Conservation (phyloP, 345 rosid genomes). For the Syzygium grande region DNA sequence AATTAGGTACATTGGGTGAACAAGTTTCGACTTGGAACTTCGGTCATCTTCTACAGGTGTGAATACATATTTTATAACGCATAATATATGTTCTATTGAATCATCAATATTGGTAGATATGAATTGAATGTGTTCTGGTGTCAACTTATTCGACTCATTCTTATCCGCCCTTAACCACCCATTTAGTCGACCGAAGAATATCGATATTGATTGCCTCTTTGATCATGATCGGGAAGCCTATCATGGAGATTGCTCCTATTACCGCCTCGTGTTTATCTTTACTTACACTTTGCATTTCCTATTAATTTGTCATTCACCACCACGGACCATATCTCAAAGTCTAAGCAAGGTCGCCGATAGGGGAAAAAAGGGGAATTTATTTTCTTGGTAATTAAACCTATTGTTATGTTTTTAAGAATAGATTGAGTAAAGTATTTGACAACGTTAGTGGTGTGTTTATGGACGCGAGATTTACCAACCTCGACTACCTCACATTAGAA, state of each 20-base stretch:
- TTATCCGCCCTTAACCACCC: background rate
- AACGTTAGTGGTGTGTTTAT: background rate
- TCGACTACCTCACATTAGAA: background rate
- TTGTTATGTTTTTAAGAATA: background rate
- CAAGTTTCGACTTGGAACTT: background rate
- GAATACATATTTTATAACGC: background rate
- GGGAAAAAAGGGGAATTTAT: background rate
- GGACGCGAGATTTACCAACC: background rate
- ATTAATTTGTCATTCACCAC: background rate
- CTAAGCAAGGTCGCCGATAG: background rate
- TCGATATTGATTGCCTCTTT: background rate
- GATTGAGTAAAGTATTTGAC: background rate
- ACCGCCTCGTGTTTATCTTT: background rate
- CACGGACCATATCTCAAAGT: background rate
- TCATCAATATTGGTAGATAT: background rate
- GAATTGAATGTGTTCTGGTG: fast-evolving
- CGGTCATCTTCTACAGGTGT: background rate
- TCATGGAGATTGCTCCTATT: background rate
- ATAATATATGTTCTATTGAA: background rate
- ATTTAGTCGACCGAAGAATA: background rate
- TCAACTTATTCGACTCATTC: background rate
- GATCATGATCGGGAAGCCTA: background rate
- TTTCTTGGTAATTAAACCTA: background rate
- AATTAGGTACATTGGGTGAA: background rate
- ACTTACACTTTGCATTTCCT: background rate